Evolutionary conservation across 306 rosid species (phyloP).

Genomic region (Sechiopsis laciniata): DNA sequence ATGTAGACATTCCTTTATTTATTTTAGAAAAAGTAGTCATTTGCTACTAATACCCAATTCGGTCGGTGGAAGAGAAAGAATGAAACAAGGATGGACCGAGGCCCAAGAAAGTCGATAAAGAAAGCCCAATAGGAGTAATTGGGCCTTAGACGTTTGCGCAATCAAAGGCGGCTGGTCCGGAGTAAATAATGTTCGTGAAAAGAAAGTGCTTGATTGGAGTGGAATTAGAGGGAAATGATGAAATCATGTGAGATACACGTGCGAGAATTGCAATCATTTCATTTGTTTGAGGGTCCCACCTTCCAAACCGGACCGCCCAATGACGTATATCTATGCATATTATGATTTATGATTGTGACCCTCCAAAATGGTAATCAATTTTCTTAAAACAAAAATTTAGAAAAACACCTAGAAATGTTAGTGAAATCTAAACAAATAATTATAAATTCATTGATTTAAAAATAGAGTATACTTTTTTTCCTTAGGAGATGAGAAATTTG

Average conservation of each 20-base stretch:
- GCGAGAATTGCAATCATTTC: slow-evolving; percentile 10
- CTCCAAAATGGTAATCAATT: too few species aligned
- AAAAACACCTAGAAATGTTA: too few species aligned
- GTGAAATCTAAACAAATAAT: too few species aligned
- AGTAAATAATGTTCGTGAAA: neutral
- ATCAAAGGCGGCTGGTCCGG: slow-evolving; percentile 1
- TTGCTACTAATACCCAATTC: too few species aligned
- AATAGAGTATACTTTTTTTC: too few species aligned
- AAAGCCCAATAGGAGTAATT: neutral
- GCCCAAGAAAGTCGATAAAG: neutral
- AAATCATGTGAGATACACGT: slow-evolving; percentile 11
- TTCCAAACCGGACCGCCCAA: neutral
- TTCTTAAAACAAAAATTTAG: too few species aligned
- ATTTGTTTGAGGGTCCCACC: neutral
- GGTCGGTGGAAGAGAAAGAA: neutral
- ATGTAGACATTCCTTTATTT: too few species aligned
- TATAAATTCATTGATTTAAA: too few species aligned
- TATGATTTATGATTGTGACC: too few species aligned
- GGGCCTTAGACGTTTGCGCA: slow-evolving; percentile 1
- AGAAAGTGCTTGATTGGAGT: neutral
- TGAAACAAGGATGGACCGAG: neutral
- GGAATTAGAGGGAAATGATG: neutral
- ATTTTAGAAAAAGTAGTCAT: too few species aligned
- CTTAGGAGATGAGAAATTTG: too few species aligned
- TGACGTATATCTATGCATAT: neutral